Conservation (phyloP, 148 eudicot genomes). For the Selenicereus undatus region DNA sequence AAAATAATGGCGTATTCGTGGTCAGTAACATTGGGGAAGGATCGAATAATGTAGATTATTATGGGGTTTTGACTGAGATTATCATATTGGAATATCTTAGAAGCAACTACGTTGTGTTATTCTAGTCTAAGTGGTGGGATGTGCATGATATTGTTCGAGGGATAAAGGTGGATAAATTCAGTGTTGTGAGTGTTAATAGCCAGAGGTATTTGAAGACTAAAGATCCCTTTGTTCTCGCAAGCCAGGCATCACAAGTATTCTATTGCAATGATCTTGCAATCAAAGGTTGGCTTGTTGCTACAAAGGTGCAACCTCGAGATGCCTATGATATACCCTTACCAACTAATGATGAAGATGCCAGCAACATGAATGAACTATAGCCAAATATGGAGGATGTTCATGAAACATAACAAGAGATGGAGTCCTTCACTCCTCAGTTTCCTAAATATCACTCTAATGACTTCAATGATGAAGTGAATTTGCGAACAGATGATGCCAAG, state of each 20-base stretch:
- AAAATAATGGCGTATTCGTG: neutral
- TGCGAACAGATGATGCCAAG: too few relatives aligned
- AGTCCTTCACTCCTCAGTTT: too few relatives aligned
- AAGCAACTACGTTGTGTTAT: neutral
- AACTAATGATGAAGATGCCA: too few relatives aligned
- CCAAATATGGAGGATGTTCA: too few relatives aligned
- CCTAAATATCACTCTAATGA: too few relatives aligned
- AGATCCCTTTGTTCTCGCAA: slow-evolving; percentile 8
- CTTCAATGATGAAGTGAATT: too few relatives aligned
- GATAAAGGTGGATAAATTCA: neutral
- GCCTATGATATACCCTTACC: neutral
- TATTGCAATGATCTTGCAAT: neutral
- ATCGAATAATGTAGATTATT: neutral
- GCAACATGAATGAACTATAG: too few relatives aligned
- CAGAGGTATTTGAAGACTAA: neutral
- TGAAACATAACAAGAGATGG: too few relatives aligned
- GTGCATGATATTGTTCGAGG: neutral
- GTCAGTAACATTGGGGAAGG: neutral
- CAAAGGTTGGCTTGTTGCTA: neutral
- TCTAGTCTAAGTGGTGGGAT: slow-evolving; percentile 1
- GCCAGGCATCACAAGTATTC: neutral
- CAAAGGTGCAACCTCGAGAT: neutral
- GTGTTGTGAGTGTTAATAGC: neutral
- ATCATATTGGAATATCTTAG: neutral
- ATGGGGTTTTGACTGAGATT: slow-evolving; percentile 1